Evolutionary conservation across 2,329 filamentous ascomycete genomes (phyloP).

Genomic region (Penicillium sp.): DNA sequence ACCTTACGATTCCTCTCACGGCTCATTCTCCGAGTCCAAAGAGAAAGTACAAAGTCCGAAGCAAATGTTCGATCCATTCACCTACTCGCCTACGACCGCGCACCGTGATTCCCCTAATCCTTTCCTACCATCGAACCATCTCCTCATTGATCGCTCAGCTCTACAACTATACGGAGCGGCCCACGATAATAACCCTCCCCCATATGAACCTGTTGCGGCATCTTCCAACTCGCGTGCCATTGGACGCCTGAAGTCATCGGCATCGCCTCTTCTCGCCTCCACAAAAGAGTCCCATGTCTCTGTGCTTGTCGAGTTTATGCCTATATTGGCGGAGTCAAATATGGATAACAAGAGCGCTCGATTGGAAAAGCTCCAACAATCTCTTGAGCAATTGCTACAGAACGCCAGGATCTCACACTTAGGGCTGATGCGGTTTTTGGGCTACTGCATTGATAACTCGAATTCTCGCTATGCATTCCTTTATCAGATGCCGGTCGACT

Average conservation of each 20-base stretch:
- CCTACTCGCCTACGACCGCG: slow-evolving; percentile 25
- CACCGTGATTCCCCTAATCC: slow-evolving; percentile 23
- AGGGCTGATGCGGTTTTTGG: slow-evolving; percentile 45
- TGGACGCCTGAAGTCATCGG: slow-evolving; percentile 40
- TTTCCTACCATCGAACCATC: slow-evolving; percentile 30
- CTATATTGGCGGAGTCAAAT: slow-evolving; percentile 40
- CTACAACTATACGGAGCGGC: slow-evolving; percentile 40
- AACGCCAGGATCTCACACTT: slow-evolving; percentile 44
- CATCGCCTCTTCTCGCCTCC: slow-evolving; percentile 34
- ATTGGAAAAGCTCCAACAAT: slow-evolving; percentile 38
- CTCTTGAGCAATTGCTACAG: slow-evolving; percentile 42
- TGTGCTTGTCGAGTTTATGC: slow-evolving; percentile 43
- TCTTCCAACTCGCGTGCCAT: slow-evolving; percentile 43
- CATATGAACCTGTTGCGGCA: slow-evolving; percentile 44
- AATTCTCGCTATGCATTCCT: slow-evolving; percentile 59
- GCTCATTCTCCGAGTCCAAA: slow-evolving; percentile 39
- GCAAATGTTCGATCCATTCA: slow-evolving; percentile 25
- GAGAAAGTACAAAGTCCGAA: slow-evolving; percentile 25
- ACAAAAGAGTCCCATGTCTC: slow-evolving; percentile 39
- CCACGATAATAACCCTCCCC: slow-evolving; percentile 43
- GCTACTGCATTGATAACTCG: slow-evolving; percentile 57
- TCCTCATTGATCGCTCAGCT: slow-evolving; percentile 41
- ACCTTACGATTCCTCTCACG: slow-evolving; percentile 32
- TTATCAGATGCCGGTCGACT: slow-evolving; percentile 56
- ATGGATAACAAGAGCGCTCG: slow-evolving; percentile 25